phyloP scores from a whole-genome alignment of 257 asterid species.

The Solanum lignicaule region DNA sequence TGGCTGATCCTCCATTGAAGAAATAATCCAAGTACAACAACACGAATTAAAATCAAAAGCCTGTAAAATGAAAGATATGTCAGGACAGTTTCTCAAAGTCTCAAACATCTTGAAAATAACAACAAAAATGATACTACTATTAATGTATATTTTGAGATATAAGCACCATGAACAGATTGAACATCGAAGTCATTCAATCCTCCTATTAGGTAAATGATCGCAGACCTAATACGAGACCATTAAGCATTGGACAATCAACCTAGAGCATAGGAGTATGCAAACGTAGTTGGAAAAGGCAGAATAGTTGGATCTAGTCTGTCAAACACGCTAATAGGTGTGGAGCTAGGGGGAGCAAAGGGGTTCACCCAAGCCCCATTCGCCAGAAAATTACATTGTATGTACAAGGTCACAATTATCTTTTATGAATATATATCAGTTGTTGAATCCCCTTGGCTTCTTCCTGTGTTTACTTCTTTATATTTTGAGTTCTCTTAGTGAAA shows the following conservation, averaged over 20 bases:
- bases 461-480: not conserved
- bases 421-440: not conserved
- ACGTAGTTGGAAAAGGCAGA: not conserved
- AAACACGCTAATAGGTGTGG: not conserved
- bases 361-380: not conserved
- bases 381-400: not conserved
- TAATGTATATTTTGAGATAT: not conserved
- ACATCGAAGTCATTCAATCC: not conserved
- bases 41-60: conserved; percentile 62
- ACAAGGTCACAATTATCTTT: not conserved
- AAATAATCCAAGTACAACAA: conserved; percentile 62
- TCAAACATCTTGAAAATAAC: not conserved
- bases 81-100: not conserved
- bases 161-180: not conserved
- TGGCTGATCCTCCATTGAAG: conserved; percentile 58
- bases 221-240: not conserved
- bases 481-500: not conserved
- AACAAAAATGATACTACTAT: not conserved
- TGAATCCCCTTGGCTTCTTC: not conserved
- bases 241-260: not conserved
- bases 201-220: not conserved
- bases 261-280: not conserved
- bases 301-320: not conserved
- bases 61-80: conserved; percentile 16
- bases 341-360: not conserved